Evolutionary conservation across 257 asterid genomes (phyloP).

Genomic region (Solanum pennellii): DNA sequence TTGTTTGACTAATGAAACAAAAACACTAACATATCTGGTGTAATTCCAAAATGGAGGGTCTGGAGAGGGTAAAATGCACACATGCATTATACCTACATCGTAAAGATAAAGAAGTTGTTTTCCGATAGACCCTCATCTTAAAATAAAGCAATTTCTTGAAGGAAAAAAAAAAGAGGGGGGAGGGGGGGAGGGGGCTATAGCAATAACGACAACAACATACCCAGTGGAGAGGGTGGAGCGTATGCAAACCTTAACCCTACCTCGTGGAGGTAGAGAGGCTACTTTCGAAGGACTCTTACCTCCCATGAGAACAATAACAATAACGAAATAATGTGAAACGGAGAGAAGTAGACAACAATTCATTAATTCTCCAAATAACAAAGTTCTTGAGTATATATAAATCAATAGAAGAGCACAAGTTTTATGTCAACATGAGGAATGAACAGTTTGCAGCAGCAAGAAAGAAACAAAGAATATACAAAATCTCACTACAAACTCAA

Average conservation of each 20-base stretch:
- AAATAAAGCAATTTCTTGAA: background rate
- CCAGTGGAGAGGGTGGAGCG: fast-evolving
- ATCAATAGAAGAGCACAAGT: background rate
- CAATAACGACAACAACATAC: background rate
- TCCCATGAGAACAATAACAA: background rate
- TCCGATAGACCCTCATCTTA: background rate
- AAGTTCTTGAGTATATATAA: background rate
- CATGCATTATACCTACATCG: background rate
- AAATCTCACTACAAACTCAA: background rate
- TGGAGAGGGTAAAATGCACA: too few relatives aligned
- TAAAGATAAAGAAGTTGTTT: background rate
- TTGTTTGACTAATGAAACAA: background rate
- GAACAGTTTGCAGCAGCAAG: background rate
- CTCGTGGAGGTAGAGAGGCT: background rate
- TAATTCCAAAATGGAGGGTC: too few relatives aligned
- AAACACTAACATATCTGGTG: too few relatives aligned
- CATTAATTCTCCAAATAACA: background rate
- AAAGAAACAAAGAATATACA: background rate
- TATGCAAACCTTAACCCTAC: background rate
- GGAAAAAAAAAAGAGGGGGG: fast-evolving
- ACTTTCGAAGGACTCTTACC: background rate
- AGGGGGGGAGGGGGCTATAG: background rate
- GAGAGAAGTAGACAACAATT: background rate
- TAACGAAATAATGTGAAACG: background rate
- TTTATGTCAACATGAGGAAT: background rate